Base-by-base conservation (phyloP, 2,329 filamentous ascomycete species). In the Mycocentrospora acerina region DNA sequence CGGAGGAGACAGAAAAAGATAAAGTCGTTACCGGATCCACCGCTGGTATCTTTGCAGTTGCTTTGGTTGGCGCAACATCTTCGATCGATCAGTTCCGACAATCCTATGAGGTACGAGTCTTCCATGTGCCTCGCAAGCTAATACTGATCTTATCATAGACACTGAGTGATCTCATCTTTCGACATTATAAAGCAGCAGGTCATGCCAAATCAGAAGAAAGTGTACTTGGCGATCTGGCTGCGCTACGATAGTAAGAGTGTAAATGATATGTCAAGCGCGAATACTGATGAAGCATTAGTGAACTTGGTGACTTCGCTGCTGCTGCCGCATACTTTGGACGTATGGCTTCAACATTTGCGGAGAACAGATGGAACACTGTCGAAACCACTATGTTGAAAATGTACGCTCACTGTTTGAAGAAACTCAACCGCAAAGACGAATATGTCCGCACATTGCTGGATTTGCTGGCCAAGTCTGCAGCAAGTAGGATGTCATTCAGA, bases 311-410 rank as follows among this genome's bases (percentile, higher is more conserved):
- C 50, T 90, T 83, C 59, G 74, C 72, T 2, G 78, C 81, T 1
- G 90, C 93, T 1, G 83, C 86, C 0, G 78, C 78, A 1, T 90
- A 87, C 57, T 93, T 98, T 56, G 80, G 85, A 55, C 78, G 83
- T 30, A 82, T 93, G 29, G 85, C 87, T 1, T 83, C 85, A 0
- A 48, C 55, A 2, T 95, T 93, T 53, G 85, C 85, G 0, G 81
- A 85, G 40, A 82, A 79, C 40, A 80, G 83, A 30, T 97, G 93
- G 90, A 82, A 79, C 36, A 72, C 84, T 1, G 74, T 95, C 10
- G 90, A 97, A 60, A 73, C 89, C 3, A 85, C 85, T 1, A 87
- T 95, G 78, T 76, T 97, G 5, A 80, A 88, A 48, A 85, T 96
- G 76, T 93, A 96, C 62, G 81, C 87, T 1, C 79, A 80, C 32